A percentile compares a stretch with the other conserved stretches of the same genome.
phyloP scores from a whole-genome alignment of 2,329 filamentous ascomycete species.

The Pseudogymnoascus pannorum region DNA sequence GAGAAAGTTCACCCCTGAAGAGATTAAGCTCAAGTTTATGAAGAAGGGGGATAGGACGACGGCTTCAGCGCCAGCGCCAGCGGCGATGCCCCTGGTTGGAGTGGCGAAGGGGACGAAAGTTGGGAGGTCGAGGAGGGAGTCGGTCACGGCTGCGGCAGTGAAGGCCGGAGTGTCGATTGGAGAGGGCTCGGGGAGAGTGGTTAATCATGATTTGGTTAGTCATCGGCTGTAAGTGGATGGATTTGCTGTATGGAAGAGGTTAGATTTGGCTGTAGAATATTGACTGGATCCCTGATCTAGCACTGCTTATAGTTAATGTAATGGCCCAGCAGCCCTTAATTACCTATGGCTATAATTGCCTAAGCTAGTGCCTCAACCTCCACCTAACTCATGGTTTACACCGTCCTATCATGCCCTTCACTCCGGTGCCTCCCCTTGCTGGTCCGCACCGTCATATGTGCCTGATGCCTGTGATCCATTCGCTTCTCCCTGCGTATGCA shows the following conservation, averaged over 20 bases:
- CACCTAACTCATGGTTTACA: background rate
- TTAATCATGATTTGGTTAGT: conserved; percentile 1
- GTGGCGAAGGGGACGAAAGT: background rate
- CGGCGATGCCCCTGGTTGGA: background rate
- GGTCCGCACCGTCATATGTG: background rate
- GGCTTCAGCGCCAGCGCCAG: background rate
- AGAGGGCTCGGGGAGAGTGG: background rate
- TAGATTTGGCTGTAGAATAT: background rate
- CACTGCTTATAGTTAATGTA: background rate
- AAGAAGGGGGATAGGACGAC: background rate
- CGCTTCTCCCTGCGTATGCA: background rate
- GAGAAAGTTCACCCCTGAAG: conserved; percentile 56
- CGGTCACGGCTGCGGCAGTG: background rate
- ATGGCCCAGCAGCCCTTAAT: too few species aligned
- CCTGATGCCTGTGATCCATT: background rate
- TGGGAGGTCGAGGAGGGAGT: background rate
- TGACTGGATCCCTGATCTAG: too few species aligned
- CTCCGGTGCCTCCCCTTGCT: background rate
- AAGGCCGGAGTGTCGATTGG: background rate
- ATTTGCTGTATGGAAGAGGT: background rate
- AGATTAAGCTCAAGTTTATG: conserved; percentile 52
- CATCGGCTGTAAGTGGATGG: background rate
- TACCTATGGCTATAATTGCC: conserved; percentile 42
- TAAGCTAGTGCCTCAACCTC: background rate
- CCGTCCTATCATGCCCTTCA: background rate